These are phyloP conservation scores for Colletotrichum sp. DNA, from an alignment of 2,329 filamentous ascomycete genomes.

Conservation along the genomic window DNA sequence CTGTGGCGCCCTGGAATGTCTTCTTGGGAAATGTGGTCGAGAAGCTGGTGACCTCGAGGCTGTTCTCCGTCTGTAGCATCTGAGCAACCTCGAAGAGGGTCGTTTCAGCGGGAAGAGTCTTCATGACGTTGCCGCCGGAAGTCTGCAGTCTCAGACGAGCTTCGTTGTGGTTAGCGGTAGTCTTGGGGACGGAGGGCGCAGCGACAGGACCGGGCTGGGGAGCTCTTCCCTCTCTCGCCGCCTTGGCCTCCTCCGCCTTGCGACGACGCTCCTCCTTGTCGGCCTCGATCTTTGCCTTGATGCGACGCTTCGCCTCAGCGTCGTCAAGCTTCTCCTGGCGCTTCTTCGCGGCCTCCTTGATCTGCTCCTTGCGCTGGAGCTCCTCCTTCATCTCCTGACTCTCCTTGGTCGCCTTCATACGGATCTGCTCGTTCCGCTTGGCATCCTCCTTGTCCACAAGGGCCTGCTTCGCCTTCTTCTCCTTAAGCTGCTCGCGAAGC, in stretches of 20 bases:
- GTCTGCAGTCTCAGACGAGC: slow-evolving; percentile 84
- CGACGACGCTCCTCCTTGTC: slow-evolving; percentile 89
- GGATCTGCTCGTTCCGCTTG: slow-evolving; percentile 85
- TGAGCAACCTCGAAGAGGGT: slow-evolving; percentile 93
- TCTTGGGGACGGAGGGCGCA: slow-evolving; percentile 57
- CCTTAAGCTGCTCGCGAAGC: slow-evolving; percentile 72
- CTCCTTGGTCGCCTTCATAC: slow-evolving; percentile 88
- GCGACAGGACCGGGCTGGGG: slow-evolving; percentile 51
- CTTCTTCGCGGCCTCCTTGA: slow-evolving; percentile 90
- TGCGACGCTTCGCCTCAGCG: slow-evolving; percentile 82
- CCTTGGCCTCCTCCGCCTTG: slow-evolving; percentile 86
- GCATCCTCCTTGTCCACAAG: slow-evolving; percentile 79
- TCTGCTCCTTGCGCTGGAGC: slow-evolving; percentile 82
- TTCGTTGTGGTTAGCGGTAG: slow-evolving; percentile 77
- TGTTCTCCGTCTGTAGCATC: slow-evolving; percentile 73
- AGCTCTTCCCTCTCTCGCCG: slow-evolving; percentile 77
- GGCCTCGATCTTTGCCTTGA: slow-evolving; percentile 92
- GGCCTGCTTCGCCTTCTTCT: slow-evolving; percentile 73
- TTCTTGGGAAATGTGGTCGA: slow-evolving; percentile 88
- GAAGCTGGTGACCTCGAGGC: slow-evolving; percentile 75
- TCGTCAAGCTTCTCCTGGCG: slow-evolving; percentile 88
- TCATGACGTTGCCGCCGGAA: slow-evolving; percentile 76
- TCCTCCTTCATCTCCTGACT: slow-evolving; percentile 90
- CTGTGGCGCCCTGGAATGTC: slow-evolving; percentile 69
- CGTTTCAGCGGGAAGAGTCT: slow-evolving; percentile 87